Evolutionary conservation across 345 rosid species (phyloP), one percentile per base, ranked within the genome.

Genomic region (Geranium rotundifolium): DNA sequence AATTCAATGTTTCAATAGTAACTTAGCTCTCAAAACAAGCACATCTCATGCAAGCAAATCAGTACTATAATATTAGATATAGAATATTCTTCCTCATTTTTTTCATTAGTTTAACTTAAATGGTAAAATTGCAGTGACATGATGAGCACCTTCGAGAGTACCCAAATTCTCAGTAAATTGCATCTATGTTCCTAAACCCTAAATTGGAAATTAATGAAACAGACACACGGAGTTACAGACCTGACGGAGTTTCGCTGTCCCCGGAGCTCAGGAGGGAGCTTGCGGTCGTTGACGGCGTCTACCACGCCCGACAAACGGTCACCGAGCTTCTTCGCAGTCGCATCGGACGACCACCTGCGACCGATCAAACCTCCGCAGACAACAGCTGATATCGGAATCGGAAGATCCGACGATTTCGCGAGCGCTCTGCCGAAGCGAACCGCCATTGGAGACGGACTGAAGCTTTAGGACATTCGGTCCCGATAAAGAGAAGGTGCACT

Each of bases 181-280:
- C 1, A 23, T 34, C 41, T 8, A 34, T 34, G 10, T 34, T 34
- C 41, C 41, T 34, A 34, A 34, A 34, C 41, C 41, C 41, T 34
- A 34, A 34, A 8, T 34, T 34, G 6, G 7, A 5, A 34, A 65
- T 19, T 20, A 31, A 57, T 16, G 41, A 37, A 20, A n/a, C 57
- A 9, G 41, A 34, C 37, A 59, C 54, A 46, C 6, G 4, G n/a
- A 7, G 34, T 10, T 17, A 49, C 61, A 17, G 15, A 91, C 95
- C 93, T 81, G 65, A 89, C 82, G 65, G 77, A 58, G 71, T 83
- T 80, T 62, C 90, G 89, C 16, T 76, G 86, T 41, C 98, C 98
- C 29, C 96, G 95, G 71, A 91, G 84, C 68, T 89, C 95, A 3
- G 95, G 89, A 5, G 95, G 96, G 30, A 91, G 95, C 72, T 89